Percentiles rank a stretch among this genome's conserved stretches.
phyloP scores from a whole-genome alignment of 2,329 filamentous ascomycete species.

The Colletotrichum sp. region DNA sequence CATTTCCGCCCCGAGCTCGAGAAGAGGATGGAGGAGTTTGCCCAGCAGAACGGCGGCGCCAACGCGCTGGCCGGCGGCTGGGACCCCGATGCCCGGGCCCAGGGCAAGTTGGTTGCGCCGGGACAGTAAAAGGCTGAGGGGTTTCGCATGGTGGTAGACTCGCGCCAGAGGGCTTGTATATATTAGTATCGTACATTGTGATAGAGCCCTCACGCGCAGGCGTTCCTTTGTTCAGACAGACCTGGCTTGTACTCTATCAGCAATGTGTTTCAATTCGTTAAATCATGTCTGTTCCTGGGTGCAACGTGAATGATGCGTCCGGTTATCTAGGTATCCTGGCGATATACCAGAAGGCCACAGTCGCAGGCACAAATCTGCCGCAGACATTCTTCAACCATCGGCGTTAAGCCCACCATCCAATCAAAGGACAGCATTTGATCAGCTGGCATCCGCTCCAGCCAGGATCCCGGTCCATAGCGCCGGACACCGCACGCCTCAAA shows the following conservation, averaged over 20 bases:
- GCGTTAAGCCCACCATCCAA: background rate
- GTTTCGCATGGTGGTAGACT: constrained; percentile 19
- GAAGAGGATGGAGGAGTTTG: constrained; percentile 84
- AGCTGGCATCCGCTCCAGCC: background rate
- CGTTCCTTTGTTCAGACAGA: constrained; percentile 15
- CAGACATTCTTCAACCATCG: background rate
- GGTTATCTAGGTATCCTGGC: background rate
- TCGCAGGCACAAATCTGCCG: background rate
- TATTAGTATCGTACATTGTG: constrained; percentile 25
- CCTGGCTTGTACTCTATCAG: background rate
- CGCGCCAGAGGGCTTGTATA: constrained; percentile 23
- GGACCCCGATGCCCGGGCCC: constrained; percentile 74
- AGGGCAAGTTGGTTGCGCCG: constrained; percentile 86
- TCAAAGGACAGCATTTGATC: background rate
- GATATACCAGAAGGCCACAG: background rate
- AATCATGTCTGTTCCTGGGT: background rate
- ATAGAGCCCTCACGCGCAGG: constrained; percentile 20
- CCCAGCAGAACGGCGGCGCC: constrained; percentile 73
- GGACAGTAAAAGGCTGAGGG: constrained; percentile 72
- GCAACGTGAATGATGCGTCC: background rate
- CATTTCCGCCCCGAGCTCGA: constrained; percentile 98
- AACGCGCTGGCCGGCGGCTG: constrained; percentile 83
- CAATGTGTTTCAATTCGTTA: background rate
- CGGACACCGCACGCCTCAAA: background rate
- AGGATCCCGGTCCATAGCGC: constrained; percentile 4